Evolutionary conservation across 169 alveolate genomes (phyloP).

Genomic region (Toxoplasma gondii): DNA sequence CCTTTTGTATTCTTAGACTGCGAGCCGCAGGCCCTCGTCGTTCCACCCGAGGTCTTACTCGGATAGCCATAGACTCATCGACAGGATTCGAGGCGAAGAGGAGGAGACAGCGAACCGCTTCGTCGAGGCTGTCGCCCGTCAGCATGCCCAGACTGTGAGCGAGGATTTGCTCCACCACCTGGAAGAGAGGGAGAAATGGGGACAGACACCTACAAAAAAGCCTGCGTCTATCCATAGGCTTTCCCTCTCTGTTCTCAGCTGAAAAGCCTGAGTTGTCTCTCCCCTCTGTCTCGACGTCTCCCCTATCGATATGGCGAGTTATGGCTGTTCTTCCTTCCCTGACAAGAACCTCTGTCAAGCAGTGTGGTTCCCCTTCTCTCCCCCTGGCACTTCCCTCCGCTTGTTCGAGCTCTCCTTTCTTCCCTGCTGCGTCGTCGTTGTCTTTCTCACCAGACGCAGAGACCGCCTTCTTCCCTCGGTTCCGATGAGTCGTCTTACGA

Average conservation of each 20-base stretch:
- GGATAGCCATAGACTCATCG: background rate
- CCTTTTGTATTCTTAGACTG: no score
- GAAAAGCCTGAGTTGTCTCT: background rate
- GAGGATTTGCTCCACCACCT: background rate
- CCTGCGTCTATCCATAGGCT: background rate
- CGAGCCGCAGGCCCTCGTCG: no score
- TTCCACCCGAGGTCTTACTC: no score
- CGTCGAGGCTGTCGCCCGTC: constrained; percentile 14
- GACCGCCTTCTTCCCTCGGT: no score
- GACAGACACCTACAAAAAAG: background rate
- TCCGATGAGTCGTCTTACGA: no score
- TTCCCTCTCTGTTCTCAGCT: background rate
- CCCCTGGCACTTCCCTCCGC: background rate
- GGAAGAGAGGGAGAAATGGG: background rate
- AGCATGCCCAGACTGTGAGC: constrained; percentile 14
- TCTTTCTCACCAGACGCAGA: no score
- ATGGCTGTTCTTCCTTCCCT: background rate
- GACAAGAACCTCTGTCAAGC: background rate
- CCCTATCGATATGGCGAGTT: no score
- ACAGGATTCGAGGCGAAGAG: background rate
- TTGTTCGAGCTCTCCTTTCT: background rate
- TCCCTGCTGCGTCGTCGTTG: background rate
- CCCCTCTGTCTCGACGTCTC: background rate
- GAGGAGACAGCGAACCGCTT: constrained; percentile 14
- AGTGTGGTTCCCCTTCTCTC: background rate